phyloP scores from a whole-genome alignment of 306 rosid species.

The Cucumis hystrix region DNA sequence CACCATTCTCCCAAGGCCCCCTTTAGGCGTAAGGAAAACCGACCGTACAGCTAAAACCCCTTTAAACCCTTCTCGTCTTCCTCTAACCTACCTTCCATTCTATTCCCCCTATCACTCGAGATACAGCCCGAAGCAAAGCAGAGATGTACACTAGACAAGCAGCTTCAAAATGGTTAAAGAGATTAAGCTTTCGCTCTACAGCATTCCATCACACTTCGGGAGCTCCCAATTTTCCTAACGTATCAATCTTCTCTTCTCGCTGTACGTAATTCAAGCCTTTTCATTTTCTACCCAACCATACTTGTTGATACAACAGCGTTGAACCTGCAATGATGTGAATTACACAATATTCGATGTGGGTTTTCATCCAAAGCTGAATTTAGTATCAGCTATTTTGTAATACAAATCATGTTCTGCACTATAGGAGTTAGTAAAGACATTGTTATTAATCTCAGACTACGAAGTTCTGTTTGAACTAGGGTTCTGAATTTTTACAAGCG shows the following conservation, averaged over 20 bases:
- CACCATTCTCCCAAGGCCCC: too few relatives aligned
- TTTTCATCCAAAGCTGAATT: neutral
- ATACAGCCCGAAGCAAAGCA: neutral
- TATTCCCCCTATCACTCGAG: neutral
- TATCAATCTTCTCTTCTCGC: neutral
- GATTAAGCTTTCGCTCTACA: neutral
- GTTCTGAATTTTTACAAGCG: neutral
- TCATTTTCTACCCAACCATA: neutral
- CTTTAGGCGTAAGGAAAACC: too few relatives aligned
- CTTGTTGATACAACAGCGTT: neutral
- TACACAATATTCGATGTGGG: neutral
- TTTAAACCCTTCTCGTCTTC: neutral
- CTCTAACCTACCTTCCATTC: neutral
- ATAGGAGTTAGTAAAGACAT: neutral
- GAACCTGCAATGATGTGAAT: neutral
- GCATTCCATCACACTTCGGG: neutral
- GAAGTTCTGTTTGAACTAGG: neutral
- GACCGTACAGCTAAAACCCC: neutral
- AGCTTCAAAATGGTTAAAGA: constrained; percentile 8
- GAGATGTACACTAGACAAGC: neutral
- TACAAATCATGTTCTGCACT: neutral
- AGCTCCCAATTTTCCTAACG: neutral
- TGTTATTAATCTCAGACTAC: neutral
- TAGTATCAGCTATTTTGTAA: neutral
- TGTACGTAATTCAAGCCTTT: constrained; percentile 1